A percentile compares a stretch with the other conserved stretches of the same genome.
Evolutionary conservation across 2,329 filamentous ascomycete species (phyloP).

Genomic region (Diaporthe eres): DNA sequence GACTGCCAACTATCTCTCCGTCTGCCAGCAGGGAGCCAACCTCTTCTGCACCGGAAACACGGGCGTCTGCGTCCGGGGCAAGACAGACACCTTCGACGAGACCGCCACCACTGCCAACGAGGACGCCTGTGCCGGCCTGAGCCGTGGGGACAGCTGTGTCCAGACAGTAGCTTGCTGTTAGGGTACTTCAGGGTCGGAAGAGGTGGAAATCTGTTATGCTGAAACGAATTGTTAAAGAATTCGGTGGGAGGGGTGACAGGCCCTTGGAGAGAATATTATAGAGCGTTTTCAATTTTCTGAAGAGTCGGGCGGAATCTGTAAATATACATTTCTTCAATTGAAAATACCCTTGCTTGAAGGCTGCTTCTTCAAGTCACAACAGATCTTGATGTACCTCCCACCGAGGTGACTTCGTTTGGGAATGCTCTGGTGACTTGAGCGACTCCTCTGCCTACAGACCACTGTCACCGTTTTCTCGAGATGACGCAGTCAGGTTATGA

Average conservation of each 20-base stretch:
- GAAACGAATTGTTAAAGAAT: not conserved
- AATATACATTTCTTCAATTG: not conserved
- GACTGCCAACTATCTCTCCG: conserved; percentile 28
- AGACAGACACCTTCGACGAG: conserved; percentile 26
- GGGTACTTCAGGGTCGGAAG: not conserved
- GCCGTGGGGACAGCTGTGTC: conserved; percentile 3
- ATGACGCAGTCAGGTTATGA: no score
- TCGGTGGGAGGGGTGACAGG: not conserved
- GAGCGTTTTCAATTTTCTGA: not conserved
- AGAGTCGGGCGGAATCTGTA: not conserved
- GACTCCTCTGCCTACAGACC: no score
- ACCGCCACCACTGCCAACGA: conserved; percentile 9
- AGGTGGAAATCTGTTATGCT: not conserved
- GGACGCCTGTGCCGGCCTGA: conserved; percentile 13
- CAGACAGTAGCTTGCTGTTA: conserved; percentile 26
- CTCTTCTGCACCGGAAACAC: conserved; percentile 29
- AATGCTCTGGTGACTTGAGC: no score
- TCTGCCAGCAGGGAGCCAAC: conserved; percentile 27
- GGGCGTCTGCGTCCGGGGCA: not conserved
- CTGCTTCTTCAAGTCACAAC: not conserved
- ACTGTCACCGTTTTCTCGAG: no score
- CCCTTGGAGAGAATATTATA: not conserved
- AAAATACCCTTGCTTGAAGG: not conserved
- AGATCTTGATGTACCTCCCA: no score
- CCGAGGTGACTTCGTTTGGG: no score